Conservation (phyloP, 2,329 filamentous ascomycete genomes). For the Sphaerulina populicola region DNA sequence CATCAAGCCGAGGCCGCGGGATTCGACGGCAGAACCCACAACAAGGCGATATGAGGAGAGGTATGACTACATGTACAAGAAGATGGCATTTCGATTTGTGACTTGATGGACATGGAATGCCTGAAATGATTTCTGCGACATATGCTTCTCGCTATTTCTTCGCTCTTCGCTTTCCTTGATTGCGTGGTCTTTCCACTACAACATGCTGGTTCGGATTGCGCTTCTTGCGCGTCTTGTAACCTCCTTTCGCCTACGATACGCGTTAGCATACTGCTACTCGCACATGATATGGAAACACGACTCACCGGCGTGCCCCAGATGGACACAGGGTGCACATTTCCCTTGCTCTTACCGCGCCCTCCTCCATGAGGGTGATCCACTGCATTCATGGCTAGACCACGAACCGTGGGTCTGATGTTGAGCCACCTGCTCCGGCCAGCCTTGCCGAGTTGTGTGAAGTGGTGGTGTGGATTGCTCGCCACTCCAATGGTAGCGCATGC, state of each 20-base stretch:
- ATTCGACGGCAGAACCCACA: neutral
- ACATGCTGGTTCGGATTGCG: conserved; percentile 88
- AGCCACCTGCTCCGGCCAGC: conserved; percentile 89
- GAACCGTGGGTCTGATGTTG: conserved; percentile 87
- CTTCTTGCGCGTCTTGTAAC: conserved; percentile 85
- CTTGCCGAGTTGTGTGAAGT: conserved; percentile 87
- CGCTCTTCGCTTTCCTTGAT: conserved; percentile 74
- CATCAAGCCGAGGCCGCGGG: conserved; percentile 2
- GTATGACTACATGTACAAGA: too few species aligned
- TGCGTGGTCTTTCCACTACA: conserved; percentile 71
- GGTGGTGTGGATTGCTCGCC: conserved; percentile 85
- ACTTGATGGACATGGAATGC: too few species aligned
- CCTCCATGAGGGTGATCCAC: conserved; percentile 97
- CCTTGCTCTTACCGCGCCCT: conserved; percentile 98
- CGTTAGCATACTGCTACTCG: conserved; percentile 16
- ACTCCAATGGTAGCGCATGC: conserved; percentile 92
- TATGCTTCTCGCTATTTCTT: conserved; percentile 22
- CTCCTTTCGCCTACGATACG: conserved; percentile 57
- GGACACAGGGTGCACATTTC: conserved; percentile 88
- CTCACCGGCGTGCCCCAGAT: conserved; percentile 93
- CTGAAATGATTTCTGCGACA: neutral
- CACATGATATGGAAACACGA: conserved; percentile 25
- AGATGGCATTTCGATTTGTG: too few species aligned
- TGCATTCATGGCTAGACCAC: conserved; percentile 99
- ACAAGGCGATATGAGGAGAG: too few species aligned